Evolutionary conservation across 1,284 basidiomycete genomes (phyloP).

Genomic region (Cystobasidium slooffiae): DNA sequence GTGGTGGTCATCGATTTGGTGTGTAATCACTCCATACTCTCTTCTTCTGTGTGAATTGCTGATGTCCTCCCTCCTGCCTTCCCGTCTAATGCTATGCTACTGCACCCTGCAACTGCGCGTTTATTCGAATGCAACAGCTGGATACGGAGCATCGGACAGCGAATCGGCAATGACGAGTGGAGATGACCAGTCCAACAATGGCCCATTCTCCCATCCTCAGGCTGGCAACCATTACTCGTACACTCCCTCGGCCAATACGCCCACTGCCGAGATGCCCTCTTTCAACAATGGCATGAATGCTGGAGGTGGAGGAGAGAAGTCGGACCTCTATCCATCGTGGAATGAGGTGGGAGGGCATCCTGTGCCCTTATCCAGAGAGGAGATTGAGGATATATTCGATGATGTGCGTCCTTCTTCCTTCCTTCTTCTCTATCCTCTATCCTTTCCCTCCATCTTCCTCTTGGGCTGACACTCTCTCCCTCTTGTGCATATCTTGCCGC

Average conservation of each 20-base stretch:
- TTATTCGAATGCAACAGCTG: neutral
- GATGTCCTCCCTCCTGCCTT: neutral
- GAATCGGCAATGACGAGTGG: neutral
- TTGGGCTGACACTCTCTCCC: neutral
- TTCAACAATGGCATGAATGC: slow-evolving; percentile 17
- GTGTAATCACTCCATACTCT: neutral
- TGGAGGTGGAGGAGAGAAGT: slow-evolving; percentile 9
- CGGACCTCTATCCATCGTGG: slow-evolving; percentile 46
- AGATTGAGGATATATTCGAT: slow-evolving; percentile 98
- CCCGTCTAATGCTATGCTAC: neutral
- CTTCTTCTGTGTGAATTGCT: neutral
- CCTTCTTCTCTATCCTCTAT: neutral
- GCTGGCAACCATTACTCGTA: slow-evolving; percentile 1
- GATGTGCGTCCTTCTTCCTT: slow-evolving; percentile 60
- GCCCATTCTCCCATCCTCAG: slow-evolving; percentile 17
- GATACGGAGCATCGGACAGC: neutral
- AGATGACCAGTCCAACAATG: neutral
- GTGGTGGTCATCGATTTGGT: neutral
- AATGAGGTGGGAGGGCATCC: slow-evolving; percentile 64
- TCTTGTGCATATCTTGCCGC: neutral
- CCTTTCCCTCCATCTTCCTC: neutral
- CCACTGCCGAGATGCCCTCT: slow-evolving; percentile 11
- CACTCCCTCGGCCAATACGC: neutral
- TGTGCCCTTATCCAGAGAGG: slow-evolving; percentile 97
- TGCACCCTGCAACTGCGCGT: neutral